Percentiles rank a stretch among this genome's conserved stretches.
phyloP scores from a whole-genome alignment of 176 grass and related monocot species.

The Triticum monococcum region DNA sequence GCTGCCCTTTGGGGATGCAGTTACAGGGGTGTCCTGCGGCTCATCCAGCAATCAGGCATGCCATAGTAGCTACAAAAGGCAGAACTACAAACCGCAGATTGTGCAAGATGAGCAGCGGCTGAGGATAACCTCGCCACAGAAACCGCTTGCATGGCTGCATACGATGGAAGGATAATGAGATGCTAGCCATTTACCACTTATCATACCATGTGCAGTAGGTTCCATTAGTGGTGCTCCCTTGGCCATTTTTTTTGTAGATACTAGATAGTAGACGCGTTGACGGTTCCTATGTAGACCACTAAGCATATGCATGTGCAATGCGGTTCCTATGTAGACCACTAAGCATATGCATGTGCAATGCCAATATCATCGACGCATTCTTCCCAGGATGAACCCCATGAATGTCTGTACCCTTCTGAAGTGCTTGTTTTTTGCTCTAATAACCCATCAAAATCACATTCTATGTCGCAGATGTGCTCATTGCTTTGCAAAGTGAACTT shows the following conservation, averaged over 20 bases:
- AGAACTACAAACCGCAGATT: background rate
- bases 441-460: background rate
- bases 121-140: background rate
- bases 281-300: background rate
- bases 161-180: background rate
- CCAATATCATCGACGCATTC: background rate
- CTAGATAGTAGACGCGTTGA: background rate
- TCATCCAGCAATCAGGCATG: background rate
- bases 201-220: slow-evolving; percentile 10
- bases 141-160: background rate
- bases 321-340: background rate
- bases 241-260: slow-evolving; percentile 24
- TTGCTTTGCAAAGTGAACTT: no score
- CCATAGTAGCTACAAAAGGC: background rate
- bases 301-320: slow-evolving; percentile 3
- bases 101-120: slow-evolving; percentile 1
- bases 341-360: slow-evolving; percentile 3
- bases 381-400: background rate
- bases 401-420: background rate
- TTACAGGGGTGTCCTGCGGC: background rate
- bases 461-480: background rate
- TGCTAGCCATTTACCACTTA: background rate
- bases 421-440: background rate
- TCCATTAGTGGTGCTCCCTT: background rate
- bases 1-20: background rate